Conservation (phyloP, 2,329 filamentous ascomycete genomes). For the Thelonectria olida region DNA sequence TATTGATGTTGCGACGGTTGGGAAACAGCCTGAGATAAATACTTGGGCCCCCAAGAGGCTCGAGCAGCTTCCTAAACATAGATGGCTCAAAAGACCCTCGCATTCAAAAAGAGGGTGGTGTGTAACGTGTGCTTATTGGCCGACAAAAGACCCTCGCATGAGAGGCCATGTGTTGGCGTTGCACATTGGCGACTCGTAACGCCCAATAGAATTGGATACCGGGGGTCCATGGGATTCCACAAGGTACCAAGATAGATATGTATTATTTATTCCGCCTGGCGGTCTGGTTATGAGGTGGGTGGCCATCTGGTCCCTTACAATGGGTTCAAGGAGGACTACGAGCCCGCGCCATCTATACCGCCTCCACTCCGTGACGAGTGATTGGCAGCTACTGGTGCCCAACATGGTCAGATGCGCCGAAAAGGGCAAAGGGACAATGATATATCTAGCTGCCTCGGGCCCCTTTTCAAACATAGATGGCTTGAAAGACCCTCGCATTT, state of each 20-base stretch:
- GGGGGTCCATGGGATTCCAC: no score
- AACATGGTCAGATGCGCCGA: not conserved
- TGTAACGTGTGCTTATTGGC: not conserved
- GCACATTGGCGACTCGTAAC: not conserved
- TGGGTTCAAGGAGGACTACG: not conserved
- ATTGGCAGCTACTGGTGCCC: not conserved
- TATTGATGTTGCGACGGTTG: not conserved
- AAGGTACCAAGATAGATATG: not conserved
- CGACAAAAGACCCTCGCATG: not conserved
- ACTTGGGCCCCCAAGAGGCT: not conserved
- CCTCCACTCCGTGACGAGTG: not conserved
- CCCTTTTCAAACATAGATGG: not conserved
- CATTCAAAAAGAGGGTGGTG: not conserved
- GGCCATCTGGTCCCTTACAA: not conserved
- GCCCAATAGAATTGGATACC: not conserved
- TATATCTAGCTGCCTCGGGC: no score
- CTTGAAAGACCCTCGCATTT: not conserved
- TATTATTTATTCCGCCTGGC: not conserved
- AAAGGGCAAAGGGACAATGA: not conserved
- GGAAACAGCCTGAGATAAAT: not conserved
- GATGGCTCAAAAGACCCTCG: not conserved
- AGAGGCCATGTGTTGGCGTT: no score
- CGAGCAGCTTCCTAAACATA: not conserved
- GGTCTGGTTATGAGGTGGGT: not conserved
- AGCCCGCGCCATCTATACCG: not conserved